Base-by-base conservation (phyloP, 2,329 filamentous ascomycete genomes). In the Mycosphaerella sp. region DNA sequence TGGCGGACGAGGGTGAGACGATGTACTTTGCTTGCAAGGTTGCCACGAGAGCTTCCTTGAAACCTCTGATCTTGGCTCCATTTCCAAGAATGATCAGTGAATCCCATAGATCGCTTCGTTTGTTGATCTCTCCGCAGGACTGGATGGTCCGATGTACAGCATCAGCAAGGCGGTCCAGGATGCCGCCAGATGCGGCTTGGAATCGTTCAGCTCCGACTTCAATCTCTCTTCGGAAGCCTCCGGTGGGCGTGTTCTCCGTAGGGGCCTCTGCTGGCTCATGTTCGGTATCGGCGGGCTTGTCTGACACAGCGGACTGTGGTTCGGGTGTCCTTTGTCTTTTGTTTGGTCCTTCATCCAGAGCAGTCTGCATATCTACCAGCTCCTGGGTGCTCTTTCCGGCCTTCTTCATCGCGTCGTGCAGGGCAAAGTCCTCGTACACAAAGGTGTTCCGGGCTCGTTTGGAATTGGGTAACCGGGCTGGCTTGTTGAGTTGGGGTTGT, bases 61-160 rank as follows among this genome's bases (percentile, higher is more conserved):
- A 92, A 4, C 93, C 83, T 73, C 79, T 77, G 47, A 85, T 74
- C 64, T 76, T 81, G 56, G 80, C 84, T 54, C 93, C 93, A 66
- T 95, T 95, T 62, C 93, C 93, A 49, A 95, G 87, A 52, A 98
- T 86, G 62, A 95, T 85, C 49, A 98, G 73, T 57, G 86, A 88
- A 64, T 97, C 92, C 93, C 93, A 98, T 59, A 95, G 85, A 36
- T 87, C 80, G 36, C 87, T 85, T 43, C 93, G 84, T 76, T 90
- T 91, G 64, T 87, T 85, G 61, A 89, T 83, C 59, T 95, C 90
- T 44, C 89, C 84, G 23, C 95, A 88, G 36, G 84, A 82, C 62
- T 91, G 85, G 49, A 97, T 83, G 1, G 89, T 85, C 54, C 85
- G 83, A 71, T 95, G 90, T 60, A 97, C 86, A 39, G 88, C 83